Base-by-base conservation (phyloP, 169 alveolate species). In the Eimeria sp. region DNA sequence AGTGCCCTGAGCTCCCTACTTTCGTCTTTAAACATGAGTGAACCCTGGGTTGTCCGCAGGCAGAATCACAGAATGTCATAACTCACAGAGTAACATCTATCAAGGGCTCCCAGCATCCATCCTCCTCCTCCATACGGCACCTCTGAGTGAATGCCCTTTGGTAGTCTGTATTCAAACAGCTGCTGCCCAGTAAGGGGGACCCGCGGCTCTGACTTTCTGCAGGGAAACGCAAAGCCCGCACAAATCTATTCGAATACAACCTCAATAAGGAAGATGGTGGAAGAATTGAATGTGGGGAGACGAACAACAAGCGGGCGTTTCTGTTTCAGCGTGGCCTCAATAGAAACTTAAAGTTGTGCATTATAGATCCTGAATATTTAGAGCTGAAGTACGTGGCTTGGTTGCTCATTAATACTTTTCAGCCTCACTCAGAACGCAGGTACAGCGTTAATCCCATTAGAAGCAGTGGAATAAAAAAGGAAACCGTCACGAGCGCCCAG, bases 401-500 rank as follows among this genome's bases (percentile, higher is more conserved):
- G 43, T 58, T 74, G 56, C 6, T 40, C 58, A 74, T 9, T n/a
- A 78, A 40, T 43, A 43, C 49, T 2, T 4, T 27, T 8, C 43
- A 30, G 93, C 54, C 91, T 64, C 93, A 87, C 93, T 33, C 93
- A 13, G 82, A 37, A 1, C 93, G 93, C 83, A 87, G 60, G 72
- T 87, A 87, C 43, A 87, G 78, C 30, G 93, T 87, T 46, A 87
- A 52, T 33, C 93, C 93, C 78, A 87, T 87, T 54, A 87, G 83
- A 14, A 87, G 18, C 13, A 87, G 82, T 49, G 93, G 93, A 46
- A 87, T 87, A 56, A 87, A 30, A 43, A 87, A 87, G 23, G 93
- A 87, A 27, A 87, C 82, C 23, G 93, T 87, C 64, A 87, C 93
- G 18, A 62, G 93, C 13, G 82, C 93, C 93, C 93, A 87, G 83